phyloP scores from a whole-genome alignment of 768 basidiomycete genomes.

The Guyanaporus albipodus region DNA sequence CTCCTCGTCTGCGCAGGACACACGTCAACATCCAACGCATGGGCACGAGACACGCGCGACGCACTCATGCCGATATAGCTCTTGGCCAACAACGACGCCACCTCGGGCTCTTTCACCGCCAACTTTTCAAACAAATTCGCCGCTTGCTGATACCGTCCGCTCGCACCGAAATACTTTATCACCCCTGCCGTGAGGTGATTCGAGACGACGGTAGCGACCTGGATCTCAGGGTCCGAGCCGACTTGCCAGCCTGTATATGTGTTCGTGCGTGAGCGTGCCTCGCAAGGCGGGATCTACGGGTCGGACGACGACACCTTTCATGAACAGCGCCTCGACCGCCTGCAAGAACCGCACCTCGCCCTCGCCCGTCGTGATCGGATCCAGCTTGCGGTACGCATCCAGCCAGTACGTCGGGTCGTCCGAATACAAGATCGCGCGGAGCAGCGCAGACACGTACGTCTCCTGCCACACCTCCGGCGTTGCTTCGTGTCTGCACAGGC shows the following conservation, averaged over 20 bases:
- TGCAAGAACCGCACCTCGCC: slow-evolving; percentile 88
- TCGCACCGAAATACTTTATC: slow-evolving; percentile 95
- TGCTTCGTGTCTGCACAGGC: slow-evolving; percentile 67
- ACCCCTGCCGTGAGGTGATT: slow-evolving; percentile 95
- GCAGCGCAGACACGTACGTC: slow-evolving; percentile 89
- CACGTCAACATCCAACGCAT: background rate
- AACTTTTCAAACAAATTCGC: slow-evolving; percentile 95
- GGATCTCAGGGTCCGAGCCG: slow-evolving; percentile 97
- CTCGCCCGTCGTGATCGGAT: slow-evolving; percentile 87
- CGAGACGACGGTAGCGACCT: slow-evolving; percentile 93
- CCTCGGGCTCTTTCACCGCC: slow-evolving; percentile 80
- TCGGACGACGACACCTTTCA: slow-evolving; percentile 57
- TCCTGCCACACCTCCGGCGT: slow-evolving; percentile 95
- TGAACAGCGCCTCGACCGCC: slow-evolving; percentile 83
- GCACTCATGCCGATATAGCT: slow-evolving; percentile 97
- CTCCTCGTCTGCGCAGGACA: slow-evolving; percentile 72
- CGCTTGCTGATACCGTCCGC: slow-evolving; percentile 79
- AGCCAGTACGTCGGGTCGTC: slow-evolving; percentile 90
- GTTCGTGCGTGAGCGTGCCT: background rate
- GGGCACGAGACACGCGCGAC: slow-evolving; percentile 28
- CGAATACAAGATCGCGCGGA: slow-evolving; percentile 90
- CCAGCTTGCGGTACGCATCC: slow-evolving; percentile 92
- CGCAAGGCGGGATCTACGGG: no score
- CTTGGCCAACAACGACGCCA: slow-evolving; percentile 79
- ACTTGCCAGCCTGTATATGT: slow-evolving; percentile 84